Percentiles rank a stretch among this genome's conserved stretches.
Evolutionary conservation across 805 yeast species (phyloP).

Genomic region (Zygosaccharomyces siamensis): DNA sequence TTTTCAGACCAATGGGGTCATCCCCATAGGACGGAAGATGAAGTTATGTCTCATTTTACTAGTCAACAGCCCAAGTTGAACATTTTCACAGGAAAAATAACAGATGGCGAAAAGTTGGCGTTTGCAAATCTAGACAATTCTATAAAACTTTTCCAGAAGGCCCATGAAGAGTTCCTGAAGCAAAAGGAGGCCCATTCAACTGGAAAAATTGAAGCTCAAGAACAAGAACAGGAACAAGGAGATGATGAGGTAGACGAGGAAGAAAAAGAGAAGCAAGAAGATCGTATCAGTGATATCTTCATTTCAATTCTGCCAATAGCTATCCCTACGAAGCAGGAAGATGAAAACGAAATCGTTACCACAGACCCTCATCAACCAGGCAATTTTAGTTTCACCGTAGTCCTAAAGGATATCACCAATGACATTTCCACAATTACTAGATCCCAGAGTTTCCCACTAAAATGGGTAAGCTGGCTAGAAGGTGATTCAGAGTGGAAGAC

Average conservation of each 20-base stretch:
- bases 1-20: constrained; percentile 50
- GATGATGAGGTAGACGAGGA: constrained; percentile 19
- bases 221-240: constrained; percentile 4
- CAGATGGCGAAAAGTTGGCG: constrained; percentile 85
- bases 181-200: constrained; percentile 14
- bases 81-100: constrained; percentile 66
- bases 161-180: constrained; percentile 30
- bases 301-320: constrained; percentile 62
- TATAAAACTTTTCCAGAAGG: constrained; percentile 41
- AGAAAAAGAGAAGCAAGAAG: constrained; percentile 18
- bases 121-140: constrained; percentile 79
- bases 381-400: constrained; percentile 69
- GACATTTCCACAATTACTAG: constrained; percentile 65
- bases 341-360: constrained; percentile 30
- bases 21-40: constrained; percentile 14
- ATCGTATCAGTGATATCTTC: constrained; percentile 54
- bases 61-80: constrained; percentile 47
- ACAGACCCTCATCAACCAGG: constrained; percentile 39
- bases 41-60: neutral
- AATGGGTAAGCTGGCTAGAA: constrained; percentile 90
- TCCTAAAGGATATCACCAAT: constrained; percentile 75
- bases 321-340: constrained; percentile 25
- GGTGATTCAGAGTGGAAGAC: constrained; percentile 27
- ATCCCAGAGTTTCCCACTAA: constrained; percentile 85
- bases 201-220: constrained; percentile 8